Evolutionary conservation across 495 filamentous ascomycete genomes (phyloP).

Genomic region (Trichoderma orchidacearum): DNA sequence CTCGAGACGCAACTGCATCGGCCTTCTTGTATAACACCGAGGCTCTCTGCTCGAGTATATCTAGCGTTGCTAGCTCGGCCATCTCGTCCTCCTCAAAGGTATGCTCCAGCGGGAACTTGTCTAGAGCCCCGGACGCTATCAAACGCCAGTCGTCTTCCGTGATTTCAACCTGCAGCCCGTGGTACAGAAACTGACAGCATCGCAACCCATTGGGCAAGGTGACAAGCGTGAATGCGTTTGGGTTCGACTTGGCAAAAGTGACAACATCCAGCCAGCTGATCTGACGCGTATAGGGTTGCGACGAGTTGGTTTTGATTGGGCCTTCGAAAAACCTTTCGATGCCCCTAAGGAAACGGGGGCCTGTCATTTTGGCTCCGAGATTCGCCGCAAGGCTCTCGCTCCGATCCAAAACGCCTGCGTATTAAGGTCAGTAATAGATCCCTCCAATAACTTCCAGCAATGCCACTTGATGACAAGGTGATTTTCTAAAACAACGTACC

Average conservation of each 20-base stretch:
- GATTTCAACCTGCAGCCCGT: slow-evolving; percentile 66
- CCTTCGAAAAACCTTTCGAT: slow-evolving; percentile 81
- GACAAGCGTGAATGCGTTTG: slow-evolving; percentile 63
- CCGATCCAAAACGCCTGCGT: slow-evolving; percentile 56
- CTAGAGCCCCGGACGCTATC: slow-evolving; percentile 66
- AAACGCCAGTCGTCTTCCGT: slow-evolving; percentile 76
- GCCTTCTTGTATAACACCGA: slow-evolving; percentile 63
- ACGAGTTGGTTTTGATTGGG: slow-evolving; percentile 48
- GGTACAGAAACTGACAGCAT: slow-evolving; percentile 66
- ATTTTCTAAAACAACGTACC: slow-evolving; percentile 12
- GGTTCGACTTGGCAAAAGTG: slow-evolving; percentile 68
- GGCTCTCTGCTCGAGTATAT: slow-evolving; percentile 67
- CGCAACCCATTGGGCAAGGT: slow-evolving; percentile 47
- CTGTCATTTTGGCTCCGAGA: slow-evolving; percentile 69
- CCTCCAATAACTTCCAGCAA: too few species aligned
- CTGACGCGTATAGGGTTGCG: slow-evolving; percentile 35
- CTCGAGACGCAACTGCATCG: slow-evolving; percentile 64
- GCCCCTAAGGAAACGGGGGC: slow-evolving; percentile 68
- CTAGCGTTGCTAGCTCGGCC: slow-evolving; percentile 69
- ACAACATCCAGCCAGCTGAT: slow-evolving; percentile 77
- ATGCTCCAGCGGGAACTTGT: slow-evolving; percentile 58
- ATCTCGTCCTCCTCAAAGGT: slow-evolving; percentile 77
- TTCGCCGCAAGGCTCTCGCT: slow-evolving; percentile 79
- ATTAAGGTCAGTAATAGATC: slow-evolving; percentile 5
- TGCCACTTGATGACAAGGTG: background rate